A percentile compares a stretch with the other conserved stretches of the same genome.
These are phyloP conservation scores for Abrus pulchellus DNA, from an alignment of 306 rosid species.

Conservation along the genomic window DNA sequence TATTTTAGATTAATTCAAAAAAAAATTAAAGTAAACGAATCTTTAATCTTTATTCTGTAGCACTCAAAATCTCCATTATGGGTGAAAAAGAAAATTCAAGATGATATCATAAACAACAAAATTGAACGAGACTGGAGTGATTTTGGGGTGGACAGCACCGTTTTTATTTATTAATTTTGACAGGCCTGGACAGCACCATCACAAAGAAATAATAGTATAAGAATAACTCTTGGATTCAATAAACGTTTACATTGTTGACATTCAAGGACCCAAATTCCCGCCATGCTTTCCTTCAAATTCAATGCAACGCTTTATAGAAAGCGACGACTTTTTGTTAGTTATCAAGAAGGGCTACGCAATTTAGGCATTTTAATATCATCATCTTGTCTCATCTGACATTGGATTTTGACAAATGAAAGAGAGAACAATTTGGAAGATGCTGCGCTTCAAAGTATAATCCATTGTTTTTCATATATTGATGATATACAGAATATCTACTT, in stretches of 20 bases:
- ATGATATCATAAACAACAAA: no score
- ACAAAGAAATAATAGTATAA: background rate
- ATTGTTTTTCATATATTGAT: background rate
- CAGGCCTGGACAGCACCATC: constrained; percentile 22
- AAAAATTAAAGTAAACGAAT: no score
- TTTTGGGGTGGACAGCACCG: no score
- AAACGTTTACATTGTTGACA: background rate
- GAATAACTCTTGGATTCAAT: background rate
- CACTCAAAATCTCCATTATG: no score
- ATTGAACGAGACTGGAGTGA: no score
- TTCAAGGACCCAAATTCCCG: constrained; percentile 35
- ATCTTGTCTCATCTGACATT: constrained; percentile 6
- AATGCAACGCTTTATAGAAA: constrained; percentile 11
- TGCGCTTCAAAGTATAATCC: background rate
- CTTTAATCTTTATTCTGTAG: no score
- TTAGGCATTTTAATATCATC: constrained; percentile 14
- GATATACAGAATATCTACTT: no score
- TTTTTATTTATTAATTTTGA: no score
- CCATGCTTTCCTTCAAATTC: constrained; percentile 41
- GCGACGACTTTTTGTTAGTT: constrained; percentile 31
- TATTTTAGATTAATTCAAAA: no score
- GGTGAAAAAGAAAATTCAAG: no score
- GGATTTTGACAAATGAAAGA: background rate
- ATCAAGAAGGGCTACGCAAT: background rate
- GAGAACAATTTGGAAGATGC: background rate